Base-by-base conservation (phyloP, 2,329 filamentous ascomycete genomes). In the Ploettnerulaceae sp. region DNA sequence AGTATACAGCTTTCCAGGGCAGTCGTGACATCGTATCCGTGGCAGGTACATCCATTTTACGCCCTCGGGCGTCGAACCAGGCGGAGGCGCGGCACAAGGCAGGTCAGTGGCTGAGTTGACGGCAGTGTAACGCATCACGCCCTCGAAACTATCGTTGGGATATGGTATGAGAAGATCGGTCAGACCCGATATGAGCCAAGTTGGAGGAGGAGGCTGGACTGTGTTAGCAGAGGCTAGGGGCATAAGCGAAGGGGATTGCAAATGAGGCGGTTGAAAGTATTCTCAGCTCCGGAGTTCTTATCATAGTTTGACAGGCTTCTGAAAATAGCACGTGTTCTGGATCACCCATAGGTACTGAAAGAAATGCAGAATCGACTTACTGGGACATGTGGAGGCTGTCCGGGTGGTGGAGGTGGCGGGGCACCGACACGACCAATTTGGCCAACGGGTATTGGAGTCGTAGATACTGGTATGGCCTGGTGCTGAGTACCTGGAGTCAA, bases 1-100 rank as follows among this genome's bases (percentile, higher is more conserved):
- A 0, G 90, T 95, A 67, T 98, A 98, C 8, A 95, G 72, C 67
- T 96, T 97, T 22, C 88, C 89, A 0, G 89, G 88, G 64, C 93
- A 97, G 66, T 98, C 93, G 36, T 84, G 79, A 65, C 93, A 98
- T 48, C 88, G 78, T 54, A 98, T 96, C 40, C 93, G 77, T 7
- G 93, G 93, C 39, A 95, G 73, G 67, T 85, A 97, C 68, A 86
- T 86, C 57, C 84, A 88, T 60, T 84, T 86, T 51, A 88, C 72
- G 52, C 84, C 78, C 51, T 75, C 71, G 44, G 76, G 82, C 7
- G 76, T 69, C 12, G 74, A 71, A 28, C 72, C 74, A 2, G 64
- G 61, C 11, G 63, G 61, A 50, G 66, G 74, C 60, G 64, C 68
- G 28, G 81, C 71, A 40, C 86, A 74, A 17, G 82, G 79, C 15